These are phyloP conservation scores for Passalora sequoiae DNA, from an alignment of 2,329 filamentous ascomycete species.

Conservation along the genomic window DNA sequence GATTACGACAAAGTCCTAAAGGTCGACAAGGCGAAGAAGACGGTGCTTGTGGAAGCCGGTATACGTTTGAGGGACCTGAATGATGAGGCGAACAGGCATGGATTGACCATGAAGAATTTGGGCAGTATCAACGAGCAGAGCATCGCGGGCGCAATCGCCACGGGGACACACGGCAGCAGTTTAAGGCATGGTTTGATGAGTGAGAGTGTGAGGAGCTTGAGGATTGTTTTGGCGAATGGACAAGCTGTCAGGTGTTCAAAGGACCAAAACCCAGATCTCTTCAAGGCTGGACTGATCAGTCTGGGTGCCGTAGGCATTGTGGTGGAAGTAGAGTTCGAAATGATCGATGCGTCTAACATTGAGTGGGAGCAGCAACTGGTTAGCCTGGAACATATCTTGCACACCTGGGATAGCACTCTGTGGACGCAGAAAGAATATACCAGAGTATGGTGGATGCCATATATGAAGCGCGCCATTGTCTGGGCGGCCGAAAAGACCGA, in stretches of 20 bases:
- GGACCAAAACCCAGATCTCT: conserved; percentile 68
- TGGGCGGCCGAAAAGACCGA: conserved; percentile 82
- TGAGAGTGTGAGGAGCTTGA: conserved; percentile 67
- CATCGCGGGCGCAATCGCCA: conserved; percentile 85
- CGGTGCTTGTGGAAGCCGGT: conserved; percentile 78
- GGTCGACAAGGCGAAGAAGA: conserved; percentile 59
- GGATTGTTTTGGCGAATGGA: conserved; percentile 78
- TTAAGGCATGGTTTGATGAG: conserved; percentile 78
- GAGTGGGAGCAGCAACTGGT: conserved; percentile 79
- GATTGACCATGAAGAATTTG: conserved; percentile 82
- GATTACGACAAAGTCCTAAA: conserved; percentile 67
- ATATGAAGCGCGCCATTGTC: conserved; percentile 78
- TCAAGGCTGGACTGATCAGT: conserved; percentile 79
- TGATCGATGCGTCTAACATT: conserved; percentile 75
- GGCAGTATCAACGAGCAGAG: conserved; percentile 95
- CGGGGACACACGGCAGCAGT: conserved; percentile 88
- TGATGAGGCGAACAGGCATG: conserved; percentile 64
- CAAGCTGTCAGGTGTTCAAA: conserved; percentile 64
- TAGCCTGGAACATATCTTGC: conserved; percentile 62
- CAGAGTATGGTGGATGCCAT: conserved; percentile 96
- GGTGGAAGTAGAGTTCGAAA: conserved; percentile 78
- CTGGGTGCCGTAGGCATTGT: conserved; percentile 89
- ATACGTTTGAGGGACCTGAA: conserved; percentile 75
- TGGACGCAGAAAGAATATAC: conserved; percentile 88
- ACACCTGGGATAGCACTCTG: conserved; percentile 65